Evolutionary conservation across 1,284 basidiomycete species (phyloP).

Genomic region (Laetiporus sulphureus): DNA sequence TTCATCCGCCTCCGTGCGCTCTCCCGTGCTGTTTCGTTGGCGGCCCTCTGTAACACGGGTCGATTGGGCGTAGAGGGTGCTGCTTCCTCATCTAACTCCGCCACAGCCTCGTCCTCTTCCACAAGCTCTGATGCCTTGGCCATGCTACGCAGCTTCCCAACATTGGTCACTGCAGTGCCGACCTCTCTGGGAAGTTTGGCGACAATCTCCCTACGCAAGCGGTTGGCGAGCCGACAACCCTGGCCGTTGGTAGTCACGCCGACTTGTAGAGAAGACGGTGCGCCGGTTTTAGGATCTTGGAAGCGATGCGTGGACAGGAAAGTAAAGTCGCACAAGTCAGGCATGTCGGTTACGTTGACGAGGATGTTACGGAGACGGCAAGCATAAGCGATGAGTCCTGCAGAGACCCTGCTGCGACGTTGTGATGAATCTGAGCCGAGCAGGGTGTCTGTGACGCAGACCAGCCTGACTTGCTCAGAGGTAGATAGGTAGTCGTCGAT

Average conservation of each 20-base stretch:
- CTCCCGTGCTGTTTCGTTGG: constrained; percentile 44
- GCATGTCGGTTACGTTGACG: constrained; percentile 85
- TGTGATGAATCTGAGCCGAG: constrained; percentile 27
- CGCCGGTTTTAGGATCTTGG: constrained; percentile 36
- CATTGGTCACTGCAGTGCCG: constrained; percentile 72
- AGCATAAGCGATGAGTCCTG: constrained; percentile 45
- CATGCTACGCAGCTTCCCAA: constrained; percentile 65
- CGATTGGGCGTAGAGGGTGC: constrained; percentile 65
- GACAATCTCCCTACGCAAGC: constrained; percentile 82
- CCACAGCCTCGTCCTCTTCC: constrained; percentile 23
- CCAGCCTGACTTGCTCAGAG: constrained; percentile 39
- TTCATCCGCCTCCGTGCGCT: constrained; percentile 61
- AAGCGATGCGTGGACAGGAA: constrained; percentile 89
- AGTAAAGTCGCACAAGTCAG: constrained; percentile 83
- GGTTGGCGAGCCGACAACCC: constrained; percentile 81
- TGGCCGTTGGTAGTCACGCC: constrained; percentile 90
- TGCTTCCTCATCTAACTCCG: constrained; percentile 51
- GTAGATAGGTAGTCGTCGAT: constrained; percentile 42
- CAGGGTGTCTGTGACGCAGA: constrained; percentile 74
- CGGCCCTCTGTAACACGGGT: constrained; percentile 62
- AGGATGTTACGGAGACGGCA: constrained; percentile 61
- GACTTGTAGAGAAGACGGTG: constrained; percentile 68
- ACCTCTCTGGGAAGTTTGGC: constrained; percentile 68
- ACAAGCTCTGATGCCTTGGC: constrained; percentile 39
- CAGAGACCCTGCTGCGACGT: constrained; percentile 44